phyloP scores from a whole-genome alignment of 2,329 filamentous ascomycete genomes.

The Microdochium bolleyi region DNA sequence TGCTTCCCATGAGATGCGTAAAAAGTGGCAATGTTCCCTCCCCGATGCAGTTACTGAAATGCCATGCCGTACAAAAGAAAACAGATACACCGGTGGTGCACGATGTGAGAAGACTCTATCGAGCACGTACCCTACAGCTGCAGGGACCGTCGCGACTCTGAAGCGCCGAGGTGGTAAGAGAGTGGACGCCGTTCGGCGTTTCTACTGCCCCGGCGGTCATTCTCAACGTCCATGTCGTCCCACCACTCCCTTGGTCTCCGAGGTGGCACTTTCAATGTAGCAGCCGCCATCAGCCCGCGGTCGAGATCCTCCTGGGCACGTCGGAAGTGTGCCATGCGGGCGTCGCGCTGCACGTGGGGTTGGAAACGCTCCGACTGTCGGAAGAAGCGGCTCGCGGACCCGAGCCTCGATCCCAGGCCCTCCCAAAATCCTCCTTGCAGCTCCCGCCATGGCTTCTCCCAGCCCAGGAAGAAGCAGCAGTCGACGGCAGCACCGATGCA shows the following conservation, averaged over 20 bases:
- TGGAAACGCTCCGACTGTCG: background rate
- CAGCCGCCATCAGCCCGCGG: slow-evolving; percentile 6
- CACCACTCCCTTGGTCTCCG: slow-evolving; percentile 26
- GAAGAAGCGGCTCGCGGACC: slow-evolving; percentile 1
- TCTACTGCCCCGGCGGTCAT: background rate
- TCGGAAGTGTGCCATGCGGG: slow-evolving; percentile 35
- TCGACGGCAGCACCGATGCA: slow-evolving; percentile 61
- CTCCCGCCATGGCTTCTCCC: slow-evolving; percentile 65
- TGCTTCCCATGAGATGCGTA: too few species aligned
- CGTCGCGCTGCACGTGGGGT: slow-evolving; percentile 7
- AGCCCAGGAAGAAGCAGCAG: slow-evolving; percentile 56
- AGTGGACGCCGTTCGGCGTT: background rate
- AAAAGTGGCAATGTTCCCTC: too few species aligned
- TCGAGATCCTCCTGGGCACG: slow-evolving; percentile 36
- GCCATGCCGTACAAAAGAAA: background rate
- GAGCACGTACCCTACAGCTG: background rate
- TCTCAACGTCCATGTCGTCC: slow-evolving; percentile 22
- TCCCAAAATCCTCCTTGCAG: slow-evolving; percentile 29
- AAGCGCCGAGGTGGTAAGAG: background rate
- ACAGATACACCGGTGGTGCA: background rate
- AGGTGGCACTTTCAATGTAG: slow-evolving; percentile 6
- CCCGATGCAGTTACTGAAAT: background rate
- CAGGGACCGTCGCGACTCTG: background rate
- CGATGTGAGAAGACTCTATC: background rate
- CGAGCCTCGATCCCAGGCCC: slow-evolving; percentile 13